Evolutionary conservation across 2,329 filamentous ascomycete genomes (phyloP).

Genomic region (Diaporthe citriasiana): DNA sequence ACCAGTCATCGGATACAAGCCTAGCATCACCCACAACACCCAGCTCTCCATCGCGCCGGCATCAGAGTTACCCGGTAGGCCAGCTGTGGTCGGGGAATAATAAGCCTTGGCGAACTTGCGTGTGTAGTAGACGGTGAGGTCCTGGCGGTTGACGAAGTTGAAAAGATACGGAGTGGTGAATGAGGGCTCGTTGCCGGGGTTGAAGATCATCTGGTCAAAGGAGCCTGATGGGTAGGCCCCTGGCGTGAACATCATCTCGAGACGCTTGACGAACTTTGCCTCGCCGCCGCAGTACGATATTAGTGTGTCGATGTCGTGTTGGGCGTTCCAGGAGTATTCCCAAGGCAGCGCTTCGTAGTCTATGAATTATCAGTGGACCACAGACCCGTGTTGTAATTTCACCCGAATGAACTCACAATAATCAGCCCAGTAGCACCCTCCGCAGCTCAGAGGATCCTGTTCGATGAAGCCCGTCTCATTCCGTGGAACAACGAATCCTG

Average conservation of each 20-base stretch:
- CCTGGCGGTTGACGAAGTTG: slow-evolving; percentile 75
- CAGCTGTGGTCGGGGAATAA: slow-evolving; percentile 67
- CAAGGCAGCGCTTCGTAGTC: slow-evolving; percentile 73
- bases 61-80: slow-evolving; percentile 79
- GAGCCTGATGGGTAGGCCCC: slow-evolving; percentile 58
- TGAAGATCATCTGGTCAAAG: slow-evolving; percentile 72
- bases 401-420: slow-evolving; percentile 53
- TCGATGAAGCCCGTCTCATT: slow-evolving; percentile 61
- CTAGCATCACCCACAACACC: slow-evolving; percentile 78
- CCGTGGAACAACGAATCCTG: slow-evolving; percentile 77
- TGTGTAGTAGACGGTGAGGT: slow-evolving; percentile 70
- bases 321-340: slow-evolving; percentile 78
- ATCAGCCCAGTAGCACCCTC: slow-evolving; percentile 77
- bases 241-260: slow-evolving; percentile 73
- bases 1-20: slow-evolving; percentile 76
- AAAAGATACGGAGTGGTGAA: slow-evolving; percentile 79
- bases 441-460: slow-evolving; percentile 71
- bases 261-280: slow-evolving; percentile 66
- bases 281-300: slow-evolving; percentile 69
- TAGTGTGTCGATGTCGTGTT: slow-evolving; percentile 73
- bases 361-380: neutral
- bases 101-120: slow-evolving; percentile 71
- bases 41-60: slow-evolving; percentile 81
- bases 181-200: slow-evolving; percentile 77
- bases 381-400: neutral